Evolutionary conservation across 441 rosid genomes (phyloP).

Genomic region (Jatropha podagrica): DNA sequence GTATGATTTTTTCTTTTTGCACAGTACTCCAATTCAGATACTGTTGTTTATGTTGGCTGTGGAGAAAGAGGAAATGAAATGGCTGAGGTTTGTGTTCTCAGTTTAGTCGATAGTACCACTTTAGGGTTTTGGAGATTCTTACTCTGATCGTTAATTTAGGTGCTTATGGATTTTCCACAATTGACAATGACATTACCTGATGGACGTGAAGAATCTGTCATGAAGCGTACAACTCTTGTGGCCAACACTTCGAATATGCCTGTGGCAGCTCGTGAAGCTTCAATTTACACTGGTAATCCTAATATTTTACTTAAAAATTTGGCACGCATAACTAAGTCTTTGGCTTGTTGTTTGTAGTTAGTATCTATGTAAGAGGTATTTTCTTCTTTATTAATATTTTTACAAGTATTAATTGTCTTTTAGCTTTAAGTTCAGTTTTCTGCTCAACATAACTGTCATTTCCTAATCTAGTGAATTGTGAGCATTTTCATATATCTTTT

Average conservation of each 20-base stretch:
- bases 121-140: constrained; percentile 8
- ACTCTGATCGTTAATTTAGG: constrained; percentile 41
- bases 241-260: constrained; percentile 99
- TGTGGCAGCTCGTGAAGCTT: constrained; percentile 99
- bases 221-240: constrained; percentile 98
- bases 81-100: constrained; percentile 81
- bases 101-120: constrained; percentile 14
- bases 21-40: constrained; percentile 98
- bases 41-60: constrained; percentile 98
- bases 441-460: neutral
- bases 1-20: constrained; percentile 19
- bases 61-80: constrained; percentile 99
- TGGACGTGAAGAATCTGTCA: constrained; percentile 99
- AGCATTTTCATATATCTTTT: neutral
- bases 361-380: neutral
- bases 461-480: neutral
- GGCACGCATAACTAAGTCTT: neutral
- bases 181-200: constrained; percentile 99
- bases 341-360: neutral
- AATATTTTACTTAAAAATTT: neutral
- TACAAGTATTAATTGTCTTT: neutral
- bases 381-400: neutral
- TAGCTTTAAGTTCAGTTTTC: neutral
- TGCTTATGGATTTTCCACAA: constrained; percentile 99
- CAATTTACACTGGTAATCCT: constrained; percentile 89